A percentile compares a stretch with the other conserved stretches of the same genome.
phyloP scores from a whole-genome alignment of 176 grass and related monocot genomes.

The Rhynchospora tenuis region DNA sequence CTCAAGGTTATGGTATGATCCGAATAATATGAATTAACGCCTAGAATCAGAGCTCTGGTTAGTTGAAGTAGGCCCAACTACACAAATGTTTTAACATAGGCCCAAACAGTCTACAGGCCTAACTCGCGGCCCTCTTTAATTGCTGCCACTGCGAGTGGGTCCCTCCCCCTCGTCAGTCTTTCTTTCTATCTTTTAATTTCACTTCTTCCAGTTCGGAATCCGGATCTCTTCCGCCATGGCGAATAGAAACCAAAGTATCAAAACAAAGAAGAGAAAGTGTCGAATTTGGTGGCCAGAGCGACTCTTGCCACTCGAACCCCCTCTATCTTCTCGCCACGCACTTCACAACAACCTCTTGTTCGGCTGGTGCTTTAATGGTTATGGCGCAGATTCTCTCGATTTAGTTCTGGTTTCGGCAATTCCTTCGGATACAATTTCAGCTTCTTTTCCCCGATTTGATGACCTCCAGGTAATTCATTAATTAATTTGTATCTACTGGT shows the following conservation, averaged over 20 bases:
- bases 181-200: background rate
- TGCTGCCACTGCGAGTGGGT: background rate
- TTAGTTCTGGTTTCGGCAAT: constrained; percentile 29
- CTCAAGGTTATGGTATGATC: too few species aligned
- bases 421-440: constrained; percentile 1
- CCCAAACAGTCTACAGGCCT: too few species aligned
- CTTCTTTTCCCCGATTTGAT: background rate
- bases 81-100: too few species aligned
- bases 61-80: too few species aligned
- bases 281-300: constrained; percentile 47
- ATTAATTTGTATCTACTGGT: too few species aligned
- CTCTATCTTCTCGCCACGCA: background rate
- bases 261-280: constrained; percentile 9
- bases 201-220: background rate
- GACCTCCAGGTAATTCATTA: constrained; percentile 29
- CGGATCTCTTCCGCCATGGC: too few species aligned
- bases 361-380: constrained; percentile 34
- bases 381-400: constrained; percentile 25
- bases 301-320: constrained; percentile 4
- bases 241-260: background rate
- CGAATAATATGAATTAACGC: too few species aligned
- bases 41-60: too few species aligned
- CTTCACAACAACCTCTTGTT: constrained; percentile 29
- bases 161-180: background rate
- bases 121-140: background rate